These are phyloP conservation scores for Tetrahymena malaccensis DNA, from an alignment of 73 alveolate species.

Conservation along the genomic window DNA sequence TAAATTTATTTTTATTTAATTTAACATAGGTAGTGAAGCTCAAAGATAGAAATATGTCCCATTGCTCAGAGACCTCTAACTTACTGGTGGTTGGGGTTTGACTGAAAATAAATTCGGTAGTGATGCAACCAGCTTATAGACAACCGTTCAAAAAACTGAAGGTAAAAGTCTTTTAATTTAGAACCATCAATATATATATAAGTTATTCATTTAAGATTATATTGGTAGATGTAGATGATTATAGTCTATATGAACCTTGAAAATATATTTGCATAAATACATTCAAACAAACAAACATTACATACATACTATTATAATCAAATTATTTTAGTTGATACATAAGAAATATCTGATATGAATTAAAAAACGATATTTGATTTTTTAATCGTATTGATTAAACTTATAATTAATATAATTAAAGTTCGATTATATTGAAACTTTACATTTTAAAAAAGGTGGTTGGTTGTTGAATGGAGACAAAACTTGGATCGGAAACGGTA, in stretches of 20 bases:
- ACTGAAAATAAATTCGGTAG: slow-evolving; percentile 66
- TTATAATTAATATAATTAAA: neutral
- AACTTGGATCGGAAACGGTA: slow-evolving; percentile 74
- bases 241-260: too few relatives aligned
- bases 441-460: slow-evolving; percentile 34
- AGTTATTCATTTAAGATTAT: neutral
- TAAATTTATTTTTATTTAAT: neutral
- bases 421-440: neutral
- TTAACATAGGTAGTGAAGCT: neutral
- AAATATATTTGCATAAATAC: too few relatives aligned
- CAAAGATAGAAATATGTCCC: neutral
- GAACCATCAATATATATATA: neutral
- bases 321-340: neutral
- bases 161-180: slow-evolving; percentile 2
- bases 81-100: slow-evolving; percentile 58
- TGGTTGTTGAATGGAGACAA: slow-evolving; percentile 58
- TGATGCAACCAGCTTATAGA: slow-evolving; percentile 57
- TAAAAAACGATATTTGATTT: neutral
- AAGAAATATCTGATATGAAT: neutral
- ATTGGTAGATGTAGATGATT: too few relatives aligned
- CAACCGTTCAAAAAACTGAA: slow-evolving; percentile 57
- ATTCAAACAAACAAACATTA: too few relatives aligned
- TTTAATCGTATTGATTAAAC: neutral
- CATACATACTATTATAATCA: neutral
- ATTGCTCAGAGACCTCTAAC: neutral